phyloP scores from a whole-genome alignment of 2,329 filamentous ascomycete species.

The Aspergillus ustus region DNA sequence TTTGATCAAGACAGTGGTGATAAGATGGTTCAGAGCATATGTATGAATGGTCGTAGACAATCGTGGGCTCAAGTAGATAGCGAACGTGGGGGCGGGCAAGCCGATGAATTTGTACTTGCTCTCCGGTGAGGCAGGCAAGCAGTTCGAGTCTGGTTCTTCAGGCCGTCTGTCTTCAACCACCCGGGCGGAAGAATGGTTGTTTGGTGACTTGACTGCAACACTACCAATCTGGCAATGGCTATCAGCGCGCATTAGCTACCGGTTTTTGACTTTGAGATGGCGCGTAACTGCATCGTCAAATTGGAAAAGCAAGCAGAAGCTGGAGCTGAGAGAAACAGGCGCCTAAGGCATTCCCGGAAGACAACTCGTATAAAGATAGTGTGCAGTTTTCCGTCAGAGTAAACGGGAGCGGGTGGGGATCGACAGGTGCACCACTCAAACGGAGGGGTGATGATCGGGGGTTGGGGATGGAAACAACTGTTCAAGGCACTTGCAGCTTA shows the following conservation, averaged over 20 bases:
- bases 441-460: not conserved
- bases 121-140: not conserved
- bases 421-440: slow-evolving; percentile 1
- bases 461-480: not conserved
- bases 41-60: not conserved
- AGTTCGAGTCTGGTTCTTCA: not conserved
- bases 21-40: slow-evolving; percentile 7
- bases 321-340: not conserved
- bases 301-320: not conserved
- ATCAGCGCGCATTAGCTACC: slow-evolving; percentile 13
- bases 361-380: not conserved
- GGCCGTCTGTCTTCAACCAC: not conserved
- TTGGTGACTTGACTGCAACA: slow-evolving; percentile 13
- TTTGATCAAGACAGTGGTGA: not conserved
- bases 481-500: slow-evolving; percentile 6
- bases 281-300: slow-evolving; percentile 6
- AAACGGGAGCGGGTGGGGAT: not conserved
- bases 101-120: slow-evolving; percentile 3
- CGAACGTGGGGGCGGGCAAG: slow-evolving; percentile 6
- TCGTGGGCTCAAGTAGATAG: not conserved
- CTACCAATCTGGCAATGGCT: slow-evolving; percentile 16
- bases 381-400: slow-evolving; percentile 1
- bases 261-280: slow-evolving; percentile 7
- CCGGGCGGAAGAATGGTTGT: slow-evolving; percentile 2
- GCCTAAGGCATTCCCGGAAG: not conserved